These are phyloP conservation scores for Schoenoplectus triqueter DNA, from an alignment of 202 grass and related monocot genomes.

Conservation along the genomic window DNA sequence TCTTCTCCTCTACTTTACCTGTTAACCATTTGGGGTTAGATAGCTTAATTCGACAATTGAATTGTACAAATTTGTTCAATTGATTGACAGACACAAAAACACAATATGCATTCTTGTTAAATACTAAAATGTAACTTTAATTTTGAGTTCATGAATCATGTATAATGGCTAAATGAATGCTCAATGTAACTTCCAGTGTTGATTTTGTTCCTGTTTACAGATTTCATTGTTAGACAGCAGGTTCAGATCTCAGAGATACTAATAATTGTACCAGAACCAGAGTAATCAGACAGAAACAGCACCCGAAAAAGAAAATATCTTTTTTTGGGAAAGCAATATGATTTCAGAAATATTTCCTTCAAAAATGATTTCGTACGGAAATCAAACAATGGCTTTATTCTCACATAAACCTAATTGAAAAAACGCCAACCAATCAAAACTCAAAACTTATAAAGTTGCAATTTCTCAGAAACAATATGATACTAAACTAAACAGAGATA, in stretches of 20 bases:
- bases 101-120: not conserved
- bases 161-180: not conserved
- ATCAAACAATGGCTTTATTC: not conserved
- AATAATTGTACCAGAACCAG: not conserved
- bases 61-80: slow-evolving; percentile 1
- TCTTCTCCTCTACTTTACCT: slow-evolving; percentile 68
- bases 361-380: not conserved
- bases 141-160: not conserved
- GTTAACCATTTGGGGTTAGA: slow-evolving; percentile 6
- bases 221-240: no score
- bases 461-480: slow-evolving; percentile 27
- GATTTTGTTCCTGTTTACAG: not conserved
- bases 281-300: not conserved
- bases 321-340: not conserved
- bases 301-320: not conserved
- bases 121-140: not conserved
- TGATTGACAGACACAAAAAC: not conserved
- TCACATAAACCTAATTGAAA: not conserved
- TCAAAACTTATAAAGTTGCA: slow-evolving; percentile 1
- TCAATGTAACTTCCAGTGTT: not conserved
- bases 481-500: not conserved
- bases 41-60: not conserved
- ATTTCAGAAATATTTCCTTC: not conserved
- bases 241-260: no score
- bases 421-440: slow-evolving; percentile 8